Conservation (phyloP, 2,329 filamentous ascomycete species). For the Sclerotinia subarctica region DNA sequence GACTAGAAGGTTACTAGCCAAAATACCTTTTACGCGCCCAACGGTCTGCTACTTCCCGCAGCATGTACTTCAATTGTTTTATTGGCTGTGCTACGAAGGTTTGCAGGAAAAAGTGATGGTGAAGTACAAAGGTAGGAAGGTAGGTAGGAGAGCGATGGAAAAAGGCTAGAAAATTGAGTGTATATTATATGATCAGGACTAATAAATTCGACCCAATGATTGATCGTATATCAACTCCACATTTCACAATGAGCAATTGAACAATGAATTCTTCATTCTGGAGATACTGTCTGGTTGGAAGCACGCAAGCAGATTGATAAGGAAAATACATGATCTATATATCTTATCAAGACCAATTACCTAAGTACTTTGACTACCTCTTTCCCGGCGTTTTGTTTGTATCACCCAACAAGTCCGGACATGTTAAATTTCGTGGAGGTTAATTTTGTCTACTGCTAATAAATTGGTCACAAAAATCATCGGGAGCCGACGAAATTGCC, state of each 20-base stretch:
- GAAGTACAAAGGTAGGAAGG: not conserved
- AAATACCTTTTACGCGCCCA: slow-evolving; percentile 47
- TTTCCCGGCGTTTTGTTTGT: not conserved
- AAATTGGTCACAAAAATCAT: not conserved
- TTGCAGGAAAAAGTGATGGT: not conserved
- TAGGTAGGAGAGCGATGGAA: not conserved
- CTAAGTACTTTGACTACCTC: not conserved
- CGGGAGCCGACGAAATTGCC: slow-evolving; percentile 8
- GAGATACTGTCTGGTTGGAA: not conserved
- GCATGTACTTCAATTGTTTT: slow-evolving; percentile 45
- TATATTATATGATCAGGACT: not conserved
- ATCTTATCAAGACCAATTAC: slow-evolving; percentile 6
- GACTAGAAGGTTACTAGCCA: slow-evolving; percentile 38
- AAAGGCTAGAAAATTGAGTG: slow-evolving; percentile 1
- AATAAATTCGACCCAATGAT: not conserved
- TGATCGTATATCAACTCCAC: not conserved
- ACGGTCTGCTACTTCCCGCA: slow-evolving; percentile 50
- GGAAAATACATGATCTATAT: not conserved
- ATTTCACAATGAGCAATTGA: not conserved
- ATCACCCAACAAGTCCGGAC: not conserved
- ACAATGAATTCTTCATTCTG: not conserved
- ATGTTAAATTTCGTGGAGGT: not conserved
- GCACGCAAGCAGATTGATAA: slow-evolving; percentile 3
- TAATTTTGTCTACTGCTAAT: not conserved
- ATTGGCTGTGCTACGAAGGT: slow-evolving; percentile 4